These are phyloP conservation scores for Colletotrichum neosansevieriae DNA, from an alignment of 2,329 filamentous ascomycete genomes.

Conservation along the genomic window DNA sequence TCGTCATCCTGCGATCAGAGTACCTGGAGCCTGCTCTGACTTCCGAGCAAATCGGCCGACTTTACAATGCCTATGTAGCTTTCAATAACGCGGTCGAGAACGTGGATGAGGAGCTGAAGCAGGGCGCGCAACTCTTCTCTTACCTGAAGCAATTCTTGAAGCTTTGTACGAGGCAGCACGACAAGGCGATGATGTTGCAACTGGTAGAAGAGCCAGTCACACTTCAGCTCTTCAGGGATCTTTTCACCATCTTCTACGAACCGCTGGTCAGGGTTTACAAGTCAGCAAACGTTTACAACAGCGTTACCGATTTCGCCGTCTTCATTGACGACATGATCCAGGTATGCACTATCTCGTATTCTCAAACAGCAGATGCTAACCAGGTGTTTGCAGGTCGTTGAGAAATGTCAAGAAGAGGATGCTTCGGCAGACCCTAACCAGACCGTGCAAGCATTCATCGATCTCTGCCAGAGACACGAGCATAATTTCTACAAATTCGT, in stretches of 20 bases:
- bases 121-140: conserved; percentile 92
- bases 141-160: conserved; percentile 96
- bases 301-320: conserved; percentile 93
- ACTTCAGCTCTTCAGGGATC: conserved; percentile 91
- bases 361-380: neutral
- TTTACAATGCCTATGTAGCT: conserved; percentile 95
- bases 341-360: conserved; percentile 57
- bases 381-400: conserved; percentile 63
- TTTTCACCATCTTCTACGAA: conserved; percentile 99
- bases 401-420: conserved; percentile 77
- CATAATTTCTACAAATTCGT: conserved; percentile 99
- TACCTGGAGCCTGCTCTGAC: conserved; percentile 78
- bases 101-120: conserved; percentile 86
- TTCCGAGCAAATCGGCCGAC: conserved; percentile 80
- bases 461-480: conserved; percentile 93
- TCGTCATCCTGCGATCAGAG: conserved; percentile 85
- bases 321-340: conserved; percentile 95
- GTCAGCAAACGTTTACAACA: conserved; percentile 97
- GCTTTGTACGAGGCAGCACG: conserved; percentile 87
- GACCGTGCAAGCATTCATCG: conserved; percentile 97
- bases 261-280: conserved; percentile 98
- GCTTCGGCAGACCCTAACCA: conserved; percentile 96
- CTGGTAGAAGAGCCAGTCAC: conserved; percentile 98
- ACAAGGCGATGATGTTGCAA: conserved; percentile 97
- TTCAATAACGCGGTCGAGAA: conserved; percentile 97